Evolutionary conservation across 768 basidiomycete genomes (phyloP).

Genomic region (Tephrocybe sp.): DNA sequence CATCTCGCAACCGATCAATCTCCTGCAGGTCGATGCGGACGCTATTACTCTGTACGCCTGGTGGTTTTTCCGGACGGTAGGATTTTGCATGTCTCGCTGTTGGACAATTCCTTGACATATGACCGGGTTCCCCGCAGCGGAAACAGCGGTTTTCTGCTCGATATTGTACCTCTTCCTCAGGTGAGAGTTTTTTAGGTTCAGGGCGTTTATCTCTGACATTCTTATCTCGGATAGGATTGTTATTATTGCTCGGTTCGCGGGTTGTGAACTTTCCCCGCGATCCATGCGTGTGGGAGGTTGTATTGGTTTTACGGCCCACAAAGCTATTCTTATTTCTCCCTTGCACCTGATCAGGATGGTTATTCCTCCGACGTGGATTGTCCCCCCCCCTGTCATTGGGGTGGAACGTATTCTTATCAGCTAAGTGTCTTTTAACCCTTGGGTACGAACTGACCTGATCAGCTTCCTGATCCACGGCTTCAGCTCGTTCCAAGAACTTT

Average conservation of each 20-base stretch:
- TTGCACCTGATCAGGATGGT: too few relatives aligned
- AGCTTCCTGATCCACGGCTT: too few relatives aligned
- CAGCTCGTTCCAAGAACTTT: not conserved
- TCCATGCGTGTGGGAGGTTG: not conserved
- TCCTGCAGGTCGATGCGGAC: not conserved
- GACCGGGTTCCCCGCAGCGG: constrained; percentile 5
- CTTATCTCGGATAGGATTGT: too few relatives aligned
- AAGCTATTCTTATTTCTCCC: not conserved
- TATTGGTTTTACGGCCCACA: not conserved
- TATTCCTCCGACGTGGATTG: too few relatives aligned
- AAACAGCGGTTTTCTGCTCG: constrained; percentile 7
- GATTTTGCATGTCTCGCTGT: not conserved
- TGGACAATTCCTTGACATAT: constrained; percentile 9
- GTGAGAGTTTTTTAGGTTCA: not conserved
- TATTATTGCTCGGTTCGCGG: not conserved
- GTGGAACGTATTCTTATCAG: not conserved
- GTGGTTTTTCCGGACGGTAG: not conserved
- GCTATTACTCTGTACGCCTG: too few relatives aligned
- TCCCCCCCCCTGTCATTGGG: not conserved
- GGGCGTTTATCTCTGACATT: too few relatives aligned
- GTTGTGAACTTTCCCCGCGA: too few relatives aligned
- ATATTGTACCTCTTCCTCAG: constrained; percentile 6
- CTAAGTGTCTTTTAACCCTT: not conserved
- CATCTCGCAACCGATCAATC: not conserved
- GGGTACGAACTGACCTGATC: constrained; percentile 9